Base-by-base conservation (phyloP, 345 rosid genomes). In the Clausena lansium region DNA sequence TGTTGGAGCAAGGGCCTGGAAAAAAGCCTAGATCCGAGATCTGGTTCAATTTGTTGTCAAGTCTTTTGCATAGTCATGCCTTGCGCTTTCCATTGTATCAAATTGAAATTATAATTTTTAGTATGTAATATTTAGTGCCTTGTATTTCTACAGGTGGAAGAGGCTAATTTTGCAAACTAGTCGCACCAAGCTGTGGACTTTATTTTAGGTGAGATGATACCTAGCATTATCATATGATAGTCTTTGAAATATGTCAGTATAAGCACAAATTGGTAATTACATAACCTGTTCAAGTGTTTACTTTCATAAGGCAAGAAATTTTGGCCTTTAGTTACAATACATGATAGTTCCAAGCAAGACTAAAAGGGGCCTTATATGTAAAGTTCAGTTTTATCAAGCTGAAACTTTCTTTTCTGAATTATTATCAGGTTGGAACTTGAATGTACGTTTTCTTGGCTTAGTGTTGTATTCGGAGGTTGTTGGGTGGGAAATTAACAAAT, bases 131-230 rank as follows among this genome's bases (percentile, higher is more conserved):
- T 20, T 28, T 62, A 45, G 52, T 15, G 20, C 45, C 22, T 65
- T 27, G 52, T 32, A 47, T 55, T 62, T 63, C 64, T 84, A 80
- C 87, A 90, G 97, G 91, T 74, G 10, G 80, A 85, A 62, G 88
- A 81, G 65, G 71, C 85, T 78, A 86, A 85, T 79, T 91, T 92
- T 80, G 76, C 91, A 92, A 39, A 84, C 67, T 94, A 97, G 98
- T 91, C 93, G 27, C 99, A 94, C 83, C 99, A 92, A 82, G 97
- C 99, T 71, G 91, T 90, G 66, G 98, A 94, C 71, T 91, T 91
- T 87, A 90, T 92, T 78, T 73, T 91, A 84, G 97, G 99, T 94
- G 50, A 52, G 62, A 47, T 71, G 25, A 7, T 32, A 28, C 15
- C 13, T 27, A 27, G 0, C 62, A 27, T 52, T 57, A n/a, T 55